Base-by-base conservation (phyloP, 2,329 filamentous ascomycete species). In the Claviceps cyperi region DNA sequence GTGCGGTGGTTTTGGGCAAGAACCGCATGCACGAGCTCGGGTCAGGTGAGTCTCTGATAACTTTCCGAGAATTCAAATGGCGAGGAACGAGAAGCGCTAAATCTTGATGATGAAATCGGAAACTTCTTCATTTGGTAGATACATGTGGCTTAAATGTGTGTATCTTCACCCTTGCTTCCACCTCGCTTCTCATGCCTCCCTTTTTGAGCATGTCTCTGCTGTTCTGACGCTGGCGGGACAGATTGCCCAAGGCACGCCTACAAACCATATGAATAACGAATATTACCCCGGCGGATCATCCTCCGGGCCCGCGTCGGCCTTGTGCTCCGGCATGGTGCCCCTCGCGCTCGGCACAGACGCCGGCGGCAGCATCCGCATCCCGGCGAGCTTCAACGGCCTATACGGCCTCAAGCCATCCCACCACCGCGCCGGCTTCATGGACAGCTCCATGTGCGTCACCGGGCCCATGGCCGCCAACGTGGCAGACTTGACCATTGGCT, bases 201-300 rank as follows among this genome's bases (percentile, higher is more conserved):
- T 19, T 14, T 19, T 22, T 21, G 8, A 21, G 17, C 11, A 41
- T 13, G 1, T 8, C 11, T 17, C 48, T 58, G 0, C n/a, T 45
- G 14, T 19, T 77, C 58, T 22, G n/a, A 43, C 17, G 5, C 28
- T 19, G 17, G 5, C 17, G 8, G 13, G 15, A 22, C 19, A 70
- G 70, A 77, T 81, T 5, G 74, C 72, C 39, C 82, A 78, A 60
- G 86, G 86, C 38, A 88, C 86, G 0, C 84, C 87, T 0, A 72
- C 78, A 17, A 92, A 94, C 64, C 88, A 86, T 56, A 78, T 86
- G 64, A 90, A 91, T 65, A 70, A 73, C 17, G 64, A 72, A 3
- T 92, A 89, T 70, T 94, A 89, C 62, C 80, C 84, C 4, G 87
- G 87, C 46, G 87, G 87, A 28, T 90, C 85, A 0, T 89, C 86